phyloP scores from a whole-genome alignment of 2,329 filamentous ascomycete genomes.

The Talaromyces sp. region DNA sequence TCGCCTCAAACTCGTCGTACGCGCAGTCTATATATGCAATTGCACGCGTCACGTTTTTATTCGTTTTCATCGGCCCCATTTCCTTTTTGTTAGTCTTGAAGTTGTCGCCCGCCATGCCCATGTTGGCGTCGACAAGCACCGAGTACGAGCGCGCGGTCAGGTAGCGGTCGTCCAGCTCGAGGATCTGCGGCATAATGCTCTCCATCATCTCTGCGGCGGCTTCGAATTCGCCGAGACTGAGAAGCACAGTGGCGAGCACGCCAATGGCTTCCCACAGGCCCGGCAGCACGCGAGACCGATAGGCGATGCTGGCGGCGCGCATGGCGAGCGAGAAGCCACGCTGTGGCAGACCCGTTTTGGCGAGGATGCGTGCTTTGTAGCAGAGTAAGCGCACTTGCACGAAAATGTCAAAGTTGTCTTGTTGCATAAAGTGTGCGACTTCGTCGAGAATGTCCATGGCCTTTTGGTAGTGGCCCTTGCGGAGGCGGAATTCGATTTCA shows the following conservation, averaged over 20 bases:
- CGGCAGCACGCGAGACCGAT: conserved; percentile 63
- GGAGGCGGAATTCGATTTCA: conserved; percentile 56
- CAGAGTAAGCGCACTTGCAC: conserved; percentile 68
- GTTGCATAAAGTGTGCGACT: conserved; percentile 47
- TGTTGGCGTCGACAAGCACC: conserved; percentile 68
- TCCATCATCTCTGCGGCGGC: conserved; percentile 62
- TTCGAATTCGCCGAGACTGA: conserved; percentile 65
- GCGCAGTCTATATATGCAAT: conserved; percentile 59
- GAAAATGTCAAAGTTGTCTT: conserved; percentile 58
- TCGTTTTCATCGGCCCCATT: conserved; percentile 33
- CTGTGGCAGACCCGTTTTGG: conserved; percentile 63
- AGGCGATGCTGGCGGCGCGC: conserved; percentile 69
- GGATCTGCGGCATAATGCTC: conserved; percentile 67
- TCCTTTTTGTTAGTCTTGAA: conserved; percentile 12
- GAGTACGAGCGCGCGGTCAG: conserved; percentile 65
- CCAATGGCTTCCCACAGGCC: conserved; percentile 70
- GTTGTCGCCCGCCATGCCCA: conserved; percentile 63
- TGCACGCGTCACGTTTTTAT: conserved; percentile 57
- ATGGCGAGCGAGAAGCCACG: conserved; percentile 73
- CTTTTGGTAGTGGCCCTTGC: conserved; percentile 47
- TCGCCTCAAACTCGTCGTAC: conserved; percentile 59
- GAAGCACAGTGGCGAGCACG: conserved; percentile 63
- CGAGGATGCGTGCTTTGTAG: conserved; percentile 67
- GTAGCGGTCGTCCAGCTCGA: conserved; percentile 64
- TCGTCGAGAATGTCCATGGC: conserved; percentile 54